Base-by-base conservation (phyloP, 805 yeast genomes). In the Starmera caribaea region DNA sequence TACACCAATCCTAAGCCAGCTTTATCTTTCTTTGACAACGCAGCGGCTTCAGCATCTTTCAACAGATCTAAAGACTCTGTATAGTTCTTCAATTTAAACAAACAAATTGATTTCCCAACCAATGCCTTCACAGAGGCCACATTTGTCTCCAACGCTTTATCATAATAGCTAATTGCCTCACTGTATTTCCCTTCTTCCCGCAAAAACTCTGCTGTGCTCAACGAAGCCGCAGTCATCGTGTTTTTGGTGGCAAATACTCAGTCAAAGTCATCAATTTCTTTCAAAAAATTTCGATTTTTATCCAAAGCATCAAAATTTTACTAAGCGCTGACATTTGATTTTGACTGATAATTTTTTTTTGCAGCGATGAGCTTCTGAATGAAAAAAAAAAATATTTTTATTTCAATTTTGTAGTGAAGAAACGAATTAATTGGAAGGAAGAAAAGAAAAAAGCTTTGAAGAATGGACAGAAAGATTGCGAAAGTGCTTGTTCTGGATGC, bases 401-500 rank as follows among this genome's bases (percentile, higher is more conserved):
- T 21, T 21, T 21, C 6, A 21, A 21, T 21, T 21, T 21, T 21
- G 8, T 9, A 21, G 26, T n/a, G n/a, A n/a, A n/a, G n/a, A n/a
- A n/a, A n/a, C n/a, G n/a, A n/a, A n/a, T n/a, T n/a, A n/a, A n/a
- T 5, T 21, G 26, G 26, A 21, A 21, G 8, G 26, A 21, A 7
- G 8, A 5, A 21, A 21, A 5, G 9, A 21, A 5, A 21, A 21
- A 5, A 21, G 8, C 26, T 3, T 21, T 5, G 26, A 7, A 21
- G 26, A 21, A 21, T 21, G 26, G 26, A 21, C 26, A 21, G 26
- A 21, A 21, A 21, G 26, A 21, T 21, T 29, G 57, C 49, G 9
- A 44, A 46, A n/a, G 39, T 50, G 1, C 66, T 94, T 41, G 84
- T 86, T 29, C 69, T 92, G 48, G 98, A 92, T 71, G 97, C 98